Percentiles rank a stretch among this genome's conserved stretches.
These are phyloP conservation scores for Phaseolus lunatus DNA, from an alignment of 306 rosid genomes.

Conservation along the genomic window DNA sequence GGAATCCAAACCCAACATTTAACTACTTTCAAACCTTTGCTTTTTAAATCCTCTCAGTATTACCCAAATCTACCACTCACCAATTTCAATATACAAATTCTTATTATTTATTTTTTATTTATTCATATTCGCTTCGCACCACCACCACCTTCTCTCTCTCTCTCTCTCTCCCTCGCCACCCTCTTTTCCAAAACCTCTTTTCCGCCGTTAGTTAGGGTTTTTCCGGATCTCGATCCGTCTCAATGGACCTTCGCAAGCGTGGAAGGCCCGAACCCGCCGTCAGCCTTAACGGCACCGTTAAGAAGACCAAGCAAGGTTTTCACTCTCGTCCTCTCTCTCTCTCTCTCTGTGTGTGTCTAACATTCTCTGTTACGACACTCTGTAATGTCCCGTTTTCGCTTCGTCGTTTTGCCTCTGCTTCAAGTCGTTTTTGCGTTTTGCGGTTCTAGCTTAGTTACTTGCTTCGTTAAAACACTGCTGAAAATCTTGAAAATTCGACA, in stretches of 20 bases:
- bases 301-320: conserved; percentile 71
- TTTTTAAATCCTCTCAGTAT: not conserved
- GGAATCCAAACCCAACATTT: conserved; percentile 26
- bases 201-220: conserved; percentile 47
- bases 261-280: conserved; percentile 57
- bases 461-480: not conserved
- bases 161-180: not conserved
- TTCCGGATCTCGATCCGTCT: conserved; percentile 57
- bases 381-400: not conserved
- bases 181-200: conserved; percentile 48
- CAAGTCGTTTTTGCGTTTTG: not conserved
- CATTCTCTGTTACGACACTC: not conserved
- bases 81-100: too few species aligned
- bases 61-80: not conserved
- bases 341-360: not conserved
- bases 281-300: conserved; percentile 61
- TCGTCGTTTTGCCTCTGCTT: conserved; percentile 6
- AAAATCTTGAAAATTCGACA: not conserved
- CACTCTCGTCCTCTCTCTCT: not conserved
- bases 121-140: not conserved
- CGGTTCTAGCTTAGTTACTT: not conserved
- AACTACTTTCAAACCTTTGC: conserved; percentile 18
- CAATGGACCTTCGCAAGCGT: conserved; percentile 70
- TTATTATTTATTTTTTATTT: not conserved
- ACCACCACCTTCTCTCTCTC: not conserved